phyloP scores from a whole-genome alignment of 805 yeast species.

The Candida chilensis region DNA sequence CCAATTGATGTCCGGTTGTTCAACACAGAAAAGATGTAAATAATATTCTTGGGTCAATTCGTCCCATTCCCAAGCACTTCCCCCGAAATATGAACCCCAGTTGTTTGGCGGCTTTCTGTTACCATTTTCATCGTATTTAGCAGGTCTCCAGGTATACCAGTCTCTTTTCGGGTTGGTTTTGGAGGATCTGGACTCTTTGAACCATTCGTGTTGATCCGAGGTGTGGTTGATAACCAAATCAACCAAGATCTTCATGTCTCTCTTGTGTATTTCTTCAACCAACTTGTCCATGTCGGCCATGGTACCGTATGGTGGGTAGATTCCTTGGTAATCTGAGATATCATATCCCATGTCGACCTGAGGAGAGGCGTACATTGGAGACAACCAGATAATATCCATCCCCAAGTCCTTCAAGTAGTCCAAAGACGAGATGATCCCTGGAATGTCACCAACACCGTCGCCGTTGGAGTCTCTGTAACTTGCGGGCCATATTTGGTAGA shows the following conservation, averaged over 20 bases:
- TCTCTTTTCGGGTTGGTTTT: slow-evolving; percentile 46
- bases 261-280: slow-evolving; percentile 33
- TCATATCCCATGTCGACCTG: slow-evolving; percentile 60
- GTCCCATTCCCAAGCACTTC: slow-evolving; percentile 51
- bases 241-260: slow-evolving; percentile 42
- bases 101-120: slow-evolving; percentile 47
- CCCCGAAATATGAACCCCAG: slow-evolving; percentile 44
- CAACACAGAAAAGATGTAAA: slow-evolving; percentile 39
- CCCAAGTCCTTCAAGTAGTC: slow-evolving; percentile 43
- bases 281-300: slow-evolving; percentile 41
- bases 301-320: slow-evolving; percentile 47
- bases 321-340: slow-evolving; percentile 41
- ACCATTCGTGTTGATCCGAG: slow-evolving; percentile 48
- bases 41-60: slow-evolving; percentile 46
- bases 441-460: slow-evolving; percentile 52
- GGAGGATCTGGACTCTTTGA: slow-evolving; percentile 43
- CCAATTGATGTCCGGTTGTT: slow-evolving; percentile 59
- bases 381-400: slow-evolving; percentile 44
- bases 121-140: slow-evolving; percentile 36
- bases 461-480: slow-evolving; percentile 49
- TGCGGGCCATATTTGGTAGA: slow-evolving; percentile 56
- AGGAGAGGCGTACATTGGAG: slow-evolving; percentile 51
- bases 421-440: slow-evolving; percentile 40
- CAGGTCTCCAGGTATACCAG: slow-evolving; percentile 53
- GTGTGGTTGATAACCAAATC: slow-evolving; percentile 56